Evolutionary conservation across 805 yeast species (phyloP), one percentile per base, ranked within the genome.

Genomic region (Saccharomycopsis microspora): DNA sequence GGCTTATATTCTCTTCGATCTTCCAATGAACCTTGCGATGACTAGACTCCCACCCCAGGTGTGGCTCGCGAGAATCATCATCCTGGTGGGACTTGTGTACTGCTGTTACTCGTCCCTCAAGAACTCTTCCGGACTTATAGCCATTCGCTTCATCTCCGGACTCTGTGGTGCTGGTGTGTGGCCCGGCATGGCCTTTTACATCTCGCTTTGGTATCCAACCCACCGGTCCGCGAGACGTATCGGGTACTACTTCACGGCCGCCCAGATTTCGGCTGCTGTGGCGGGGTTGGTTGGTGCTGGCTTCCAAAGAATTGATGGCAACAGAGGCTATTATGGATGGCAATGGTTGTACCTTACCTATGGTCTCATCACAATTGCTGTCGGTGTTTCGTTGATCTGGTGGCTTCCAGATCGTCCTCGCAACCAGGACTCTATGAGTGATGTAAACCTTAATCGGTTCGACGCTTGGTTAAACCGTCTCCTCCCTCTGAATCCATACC

Each of bases 211-310:
- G 90, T 86, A 86, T 58, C 95, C 95, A 2, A 75, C 80, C 45
- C 79, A 82, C 42, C 69, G 93, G 51, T 75, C 79, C 55, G 84
- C 94, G 2, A 73, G 76, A 54, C 70, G 96, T 59, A 82, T 86
- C 53, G 96, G 96, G 2, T 86, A 82, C 65, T 86, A 86, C 63
- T 86, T 82, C 63, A 86, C 95, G 1, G 96, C 96, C 27, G 94
- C 96, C 1, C 96, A 86, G 64, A 61, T 86, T n/a, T 79, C 89
- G 41, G 89, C 95, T 1, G 79, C 95, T n/a, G 90, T 78, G 5
- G 88, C 89, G 5, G 95, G 95, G 39, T 71, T 86, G 47, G 86
- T 86, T 9, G 76, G 84, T 47, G 96, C 95, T 3, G 95, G 94
- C 0, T 84, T 86, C 68, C 95, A 86, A 60, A 80, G 75, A 54